Evolutionary conservation across 129 eudicot genomes (phyloP), one percentile per base, ranked within the genome.

Genomic region (Tagetes erecta): DNA sequence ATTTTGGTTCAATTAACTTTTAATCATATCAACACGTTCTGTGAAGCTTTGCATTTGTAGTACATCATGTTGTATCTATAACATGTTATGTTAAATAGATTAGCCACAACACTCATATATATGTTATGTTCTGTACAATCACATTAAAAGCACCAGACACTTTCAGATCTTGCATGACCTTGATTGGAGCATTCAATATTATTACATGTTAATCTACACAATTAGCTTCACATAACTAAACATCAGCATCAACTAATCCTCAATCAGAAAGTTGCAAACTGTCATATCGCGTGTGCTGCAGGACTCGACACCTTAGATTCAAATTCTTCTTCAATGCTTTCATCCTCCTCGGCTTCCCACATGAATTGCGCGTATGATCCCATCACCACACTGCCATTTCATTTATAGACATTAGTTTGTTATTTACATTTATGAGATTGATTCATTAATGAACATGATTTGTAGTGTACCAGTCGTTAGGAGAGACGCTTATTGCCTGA

Each of bases 261-360:
- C 40, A 35, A 52, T 52, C 20, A 84, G 65, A 72, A 86, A 79
- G 84, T 86, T 67, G 76, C 84, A 53, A 53, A 80, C 86, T 85
- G 80, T 76, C 65, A 59, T 10, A 59, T 59, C 0, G 14, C 65
- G 9, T 59, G 6, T 8, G 63, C 63, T 56, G 35, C 63, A 45
- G 67, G 50, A 35, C 69, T 8, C 50, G 64, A n/a, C 74, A 65
- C 73, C 35, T 35, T 77, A 39, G 50, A 46, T 76, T 50, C 86
- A 7, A 44, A 44, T 27, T 42, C 50, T 33, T 74, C 74, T 56
- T 79, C 81, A 31, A 74, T 73, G 8, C 64, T 51, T 65, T 83
- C 86, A 20, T 86, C 89, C 0, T 87, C 96, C 41, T 83, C 96
- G 0, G 85, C 83, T 69, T 90, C 96, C 96, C 96, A 90, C 84